Base-by-base conservation (phyloP, 345 rosid genomes). In the Populus ilicifolia region DNA sequence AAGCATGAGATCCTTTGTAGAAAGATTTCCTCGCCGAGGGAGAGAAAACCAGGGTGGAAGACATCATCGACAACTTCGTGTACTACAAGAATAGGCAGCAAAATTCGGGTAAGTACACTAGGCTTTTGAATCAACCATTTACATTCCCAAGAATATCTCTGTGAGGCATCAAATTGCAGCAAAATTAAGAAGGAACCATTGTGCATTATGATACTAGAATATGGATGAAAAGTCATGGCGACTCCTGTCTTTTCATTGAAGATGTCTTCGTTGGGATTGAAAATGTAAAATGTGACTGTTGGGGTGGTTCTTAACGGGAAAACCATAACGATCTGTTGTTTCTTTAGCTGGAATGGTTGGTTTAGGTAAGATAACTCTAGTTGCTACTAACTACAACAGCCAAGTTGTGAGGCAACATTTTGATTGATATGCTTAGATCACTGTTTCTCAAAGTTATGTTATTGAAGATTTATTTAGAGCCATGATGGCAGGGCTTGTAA, bases 321-420 rank as follows among this genome's bases (percentile, higher is more conserved):
- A 77, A 59, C 78, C 80, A 44, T 77, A 78, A 25, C 59, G 84
- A 18, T 43, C 63, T 11, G 73, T 76, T 63, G 50, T 79, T 41
- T 83, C 13, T 41, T 41, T 84, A 0, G 81, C 84, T 9, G 89
- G 86, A 29, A 86, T 86, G 87, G 87, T 84, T 13, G 85, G 83
- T 84, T 73, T 12, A 41, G 44, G 44, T 41, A 41, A 41, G 44
- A 86, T 87, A 25, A 84, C 83, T 27, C 83, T 84, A 17, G 82
- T 78, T 12, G 87, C 83, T 5, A 79, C 81, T 33, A 74, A 74
- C 56, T 84, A 72, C 35, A 84, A 82, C 56, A 70, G 71, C 18
- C 78, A 73, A 23, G 52, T 8, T 7, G 82, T 79, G 5, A 33
- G 5, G 29, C 80, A 52, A 14, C 83, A 79, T 67, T 84, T 87